Evolutionary conservation across 2,329 filamentous ascomycete species (phyloP).

Genomic region (Elsinoe arachidis): DNA sequence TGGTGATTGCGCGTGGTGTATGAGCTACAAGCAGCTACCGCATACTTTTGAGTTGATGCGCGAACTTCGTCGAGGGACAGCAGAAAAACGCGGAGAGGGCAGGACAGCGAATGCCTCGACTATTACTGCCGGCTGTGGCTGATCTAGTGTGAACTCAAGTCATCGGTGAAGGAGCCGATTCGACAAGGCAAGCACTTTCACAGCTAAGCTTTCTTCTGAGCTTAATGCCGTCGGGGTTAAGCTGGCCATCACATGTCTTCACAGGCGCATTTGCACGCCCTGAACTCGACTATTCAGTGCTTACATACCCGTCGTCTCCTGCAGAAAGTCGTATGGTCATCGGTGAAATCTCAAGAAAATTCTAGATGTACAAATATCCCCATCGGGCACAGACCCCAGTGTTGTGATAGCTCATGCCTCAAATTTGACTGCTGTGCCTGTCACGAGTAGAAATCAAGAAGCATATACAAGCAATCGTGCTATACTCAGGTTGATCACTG

Average conservation of each 20-base stretch:
- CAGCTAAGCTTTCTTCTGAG: neutral
- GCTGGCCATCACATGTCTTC: neutral
- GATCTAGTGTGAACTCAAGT: neutral
- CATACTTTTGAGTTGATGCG: neutral
- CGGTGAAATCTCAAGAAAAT: too few relatives aligned
- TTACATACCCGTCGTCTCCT: too few relatives aligned
- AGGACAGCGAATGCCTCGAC: neutral
- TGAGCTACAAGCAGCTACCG: neutral
- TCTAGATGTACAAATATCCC: too few relatives aligned
- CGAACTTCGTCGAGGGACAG: neutral
- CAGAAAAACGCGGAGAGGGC: conserved; percentile 10
- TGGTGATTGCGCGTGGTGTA: neutral
- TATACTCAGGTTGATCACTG: too few relatives aligned
- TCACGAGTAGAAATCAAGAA: too few relatives aligned
- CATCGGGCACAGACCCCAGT: too few relatives aligned
- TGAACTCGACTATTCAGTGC: too few relatives aligned
- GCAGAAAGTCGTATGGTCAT: too few relatives aligned
- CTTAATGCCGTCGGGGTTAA: neutral
- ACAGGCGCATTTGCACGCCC: too few relatives aligned
- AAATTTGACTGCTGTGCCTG: too few relatives aligned
- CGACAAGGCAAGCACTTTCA: neutral
- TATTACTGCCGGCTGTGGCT: conserved; percentile 7
- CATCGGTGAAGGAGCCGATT: neutral
- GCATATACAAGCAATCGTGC: too few relatives aligned
- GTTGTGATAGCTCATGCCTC: too few relatives aligned